Evolutionary conservation across 1,139 yeast species (phyloP), one percentile per base, ranked within the genome.

Genomic region (Sugiyamaella paludigena): DNA sequence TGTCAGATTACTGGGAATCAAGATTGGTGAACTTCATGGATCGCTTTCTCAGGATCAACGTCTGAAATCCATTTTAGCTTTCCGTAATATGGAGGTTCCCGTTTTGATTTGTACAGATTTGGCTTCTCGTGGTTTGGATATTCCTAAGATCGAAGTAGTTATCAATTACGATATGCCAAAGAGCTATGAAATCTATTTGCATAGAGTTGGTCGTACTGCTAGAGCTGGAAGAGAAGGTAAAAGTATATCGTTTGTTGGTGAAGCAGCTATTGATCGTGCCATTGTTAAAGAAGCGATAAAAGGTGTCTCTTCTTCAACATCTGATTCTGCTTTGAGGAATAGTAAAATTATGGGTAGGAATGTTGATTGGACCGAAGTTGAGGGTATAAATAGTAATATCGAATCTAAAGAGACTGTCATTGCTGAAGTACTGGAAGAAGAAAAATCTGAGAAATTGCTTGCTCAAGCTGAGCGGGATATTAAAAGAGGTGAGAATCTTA

Each of bases 61-160:
- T 75, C 74, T 91, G 58, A 79, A 78, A 56, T 84, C 87, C 61
- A 88, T 94, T 35, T 84, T 83, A 12, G 85, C 82, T 54, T 92
- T 92, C 73, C 87, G 87, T 61, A 82, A 80, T 58, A 74, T 88
- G 59, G 80, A 80, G 11, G 95, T 88, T 28, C 96, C 98, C 2
- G 83, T 92, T 11, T 75, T 92, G 56, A 77, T 92, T 37, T 92
- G 98, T 81, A 94, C 99, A 0, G 99, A 94, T 77, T 79, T 92
- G 67, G 98, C 98, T 0, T 92, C 98, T 28, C 87, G 99, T 80
- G 99, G 99, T 77, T 79, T 92, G 66, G 99, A 92, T 85, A 92
- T 92, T 65, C 98, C 98, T 54, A 91, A 91, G 71, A 89, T 92
- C 67, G 98, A 89, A 67, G 83, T 85, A 52, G 98, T 92, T 47